phyloP scores from a whole-genome alignment of 345 rosid species.

The Eucalyptus sideroxylon region DNA sequence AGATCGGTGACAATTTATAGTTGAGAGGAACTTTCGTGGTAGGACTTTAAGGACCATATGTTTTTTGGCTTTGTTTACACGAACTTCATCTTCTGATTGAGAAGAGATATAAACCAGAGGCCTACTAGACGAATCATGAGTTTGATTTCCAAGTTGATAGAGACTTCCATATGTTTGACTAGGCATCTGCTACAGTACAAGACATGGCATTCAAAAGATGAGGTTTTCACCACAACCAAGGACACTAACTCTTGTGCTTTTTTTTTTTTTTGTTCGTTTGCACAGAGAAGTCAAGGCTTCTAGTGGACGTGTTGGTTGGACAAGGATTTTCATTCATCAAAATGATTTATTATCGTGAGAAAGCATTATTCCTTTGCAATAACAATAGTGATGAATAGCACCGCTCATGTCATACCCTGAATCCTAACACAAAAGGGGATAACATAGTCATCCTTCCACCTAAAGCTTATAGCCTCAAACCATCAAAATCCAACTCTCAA shows the following conservation, averaged over 20 bases:
- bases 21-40: not conserved
- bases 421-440: too few relatives aligned
- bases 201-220: not conserved
- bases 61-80: not conserved
- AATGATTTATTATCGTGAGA: not conserved
- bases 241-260: not conserved
- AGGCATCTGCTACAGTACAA: not conserved
- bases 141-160: not conserved
- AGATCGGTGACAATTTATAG: not conserved
- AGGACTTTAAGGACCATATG: not conserved
- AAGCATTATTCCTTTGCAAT: not conserved
- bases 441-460: rapidly evolving
- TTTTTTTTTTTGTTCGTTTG: not conserved
- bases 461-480: too few relatives aligned
- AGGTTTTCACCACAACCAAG: not conserved
- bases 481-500: too few relatives aligned
- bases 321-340: not conserved
- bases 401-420: not conserved
- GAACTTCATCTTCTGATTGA: not conserved
- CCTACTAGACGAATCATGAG: not conserved
- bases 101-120: not conserved
- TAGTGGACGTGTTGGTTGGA: not conserved
- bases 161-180: not conserved
- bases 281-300: not conserved
- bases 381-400: not conserved